These are phyloP conservation scores for Yamadazyma spencermartinsiae DNA, from an alignment of 1,139 yeast species.

Conservation along the genomic window DNA sequence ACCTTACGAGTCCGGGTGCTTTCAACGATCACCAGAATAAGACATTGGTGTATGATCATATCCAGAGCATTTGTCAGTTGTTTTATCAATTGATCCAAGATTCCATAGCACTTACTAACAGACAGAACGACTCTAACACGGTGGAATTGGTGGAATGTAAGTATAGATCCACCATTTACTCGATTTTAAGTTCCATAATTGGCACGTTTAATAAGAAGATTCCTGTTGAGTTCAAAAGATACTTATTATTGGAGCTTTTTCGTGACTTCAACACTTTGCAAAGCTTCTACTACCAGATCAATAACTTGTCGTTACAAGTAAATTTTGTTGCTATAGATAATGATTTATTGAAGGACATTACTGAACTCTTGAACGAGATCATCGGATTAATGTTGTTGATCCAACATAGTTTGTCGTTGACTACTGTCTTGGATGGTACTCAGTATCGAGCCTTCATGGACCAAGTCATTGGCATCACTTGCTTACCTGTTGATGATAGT, in stretches of 20 bases:
- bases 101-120: conserved; percentile 19
- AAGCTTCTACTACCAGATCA: conserved; percentile 10
- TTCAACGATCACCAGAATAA: conserved; percentile 33
- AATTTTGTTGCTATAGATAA: conserved; percentile 7
- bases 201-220: conserved; percentile 36
- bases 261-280: conserved; percentile 12
- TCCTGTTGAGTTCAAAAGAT: conserved; percentile 18
- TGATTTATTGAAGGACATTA: conserved; percentile 12
- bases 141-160: conserved; percentile 22
- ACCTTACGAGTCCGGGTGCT: conserved; percentile 56
- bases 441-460: conserved; percentile 19
- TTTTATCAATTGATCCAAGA: conserved; percentile 20
- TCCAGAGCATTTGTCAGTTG: conserved; percentile 21
- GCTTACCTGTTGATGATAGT: conserved; percentile 31
- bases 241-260: conserved; percentile 8
- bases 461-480: conserved; percentile 24
- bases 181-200: conserved; percentile 27
- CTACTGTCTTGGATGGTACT: conserved; percentile 10
- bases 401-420: conserved; percentile 28
- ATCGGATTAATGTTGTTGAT: conserved; percentile 14
- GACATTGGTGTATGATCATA: conserved; percentile 29
- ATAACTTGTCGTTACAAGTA: conserved; percentile 6
- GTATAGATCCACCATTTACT: conserved; percentile 31
- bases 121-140: conserved; percentile 16
- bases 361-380: conserved; percentile 11